Base-by-base conservation (phyloP, 352 stramenopile genomes). In the Phytopythium cucurbitacearum region DNA sequence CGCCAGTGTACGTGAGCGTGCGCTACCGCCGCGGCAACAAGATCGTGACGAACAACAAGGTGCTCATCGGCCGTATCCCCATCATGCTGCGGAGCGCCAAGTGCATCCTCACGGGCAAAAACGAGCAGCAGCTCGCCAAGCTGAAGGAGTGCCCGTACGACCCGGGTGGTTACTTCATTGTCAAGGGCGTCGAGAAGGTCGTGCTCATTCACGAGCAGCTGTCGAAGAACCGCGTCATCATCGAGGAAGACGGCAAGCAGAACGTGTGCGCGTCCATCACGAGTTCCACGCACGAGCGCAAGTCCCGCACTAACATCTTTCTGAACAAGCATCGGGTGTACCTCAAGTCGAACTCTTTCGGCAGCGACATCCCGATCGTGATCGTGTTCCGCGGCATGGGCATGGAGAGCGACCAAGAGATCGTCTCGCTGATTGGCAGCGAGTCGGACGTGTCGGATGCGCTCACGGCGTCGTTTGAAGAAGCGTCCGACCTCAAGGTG, bases 121-220 rank as follows among this genome's bases (percentile, higher is more conserved):
- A 80, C 40, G 90, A 99, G 56, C 76, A 77, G 4, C 81, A 99
- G 71, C 73, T 99, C 51, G 95, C 96, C 34, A 87, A 86, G 50
- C 92, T 99, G 66, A 98, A 99, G 70, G 98, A 99, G 83, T 99
- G 97, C 69, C 95, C 97, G 15, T 99, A 99, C 69, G 97, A 99
- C 76, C 97, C 97, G 21, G 98, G 98, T 61, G 97, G 98, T 56
- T 99, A 99, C 71, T 99, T 99, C 59, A 94, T 99, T 59, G 94
- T 99, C 32, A 98, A 98, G 62, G 97, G 96, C 42, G 82, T 97
- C 1, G 97, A 99, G 71, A 99, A 99, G 64, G 97, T 99, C 13
- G 98, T 99, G 70, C 75, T 99, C 4, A 99, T 99, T 69, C 97
- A 99, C 71, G 98, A 99, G 56, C 98, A 99, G 69, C 69, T 99